A percentile compares a stretch with the other conserved stretches of the same genome.
Evolutionary conservation across 2,329 filamentous ascomycete genomes (phyloP).

Genomic region (Cylindrodendrum hubeiense): DNA sequence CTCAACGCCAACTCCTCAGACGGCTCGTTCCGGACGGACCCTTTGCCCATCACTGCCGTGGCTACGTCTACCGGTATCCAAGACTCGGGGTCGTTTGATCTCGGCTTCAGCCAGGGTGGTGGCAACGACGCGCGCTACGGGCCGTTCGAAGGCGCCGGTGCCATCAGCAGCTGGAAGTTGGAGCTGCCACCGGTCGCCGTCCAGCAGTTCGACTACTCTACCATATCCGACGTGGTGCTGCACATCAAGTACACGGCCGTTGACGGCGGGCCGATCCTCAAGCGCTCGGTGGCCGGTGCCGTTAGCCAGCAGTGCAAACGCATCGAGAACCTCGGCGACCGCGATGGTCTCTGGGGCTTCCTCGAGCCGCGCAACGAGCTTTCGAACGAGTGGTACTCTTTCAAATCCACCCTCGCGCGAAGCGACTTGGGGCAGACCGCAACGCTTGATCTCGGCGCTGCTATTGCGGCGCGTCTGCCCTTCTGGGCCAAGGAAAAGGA

Average conservation of each 20-base stretch:
- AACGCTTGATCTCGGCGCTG: too few relatives aligned
- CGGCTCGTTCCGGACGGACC: slow-evolving; percentile 1
- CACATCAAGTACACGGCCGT: slow-evolving; percentile 15
- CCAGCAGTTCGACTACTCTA: slow-evolving; percentile 14
- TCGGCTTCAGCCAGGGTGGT: not conserved
- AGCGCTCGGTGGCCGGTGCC: too few relatives aligned
- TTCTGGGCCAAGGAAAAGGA: too few relatives aligned
- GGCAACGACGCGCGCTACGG: slow-evolving; percentile 1
- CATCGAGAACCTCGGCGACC: too few relatives aligned
- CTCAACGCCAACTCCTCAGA: not conserved
- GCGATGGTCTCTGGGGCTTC: too few relatives aligned
- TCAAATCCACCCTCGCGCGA: too few relatives aligned
- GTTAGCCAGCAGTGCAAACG: too few relatives aligned
- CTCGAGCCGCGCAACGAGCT: too few relatives aligned
- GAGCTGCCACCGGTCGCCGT: not conserved
- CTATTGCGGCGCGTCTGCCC: too few relatives aligned
- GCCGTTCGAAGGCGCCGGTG: slow-evolving; percentile 22
- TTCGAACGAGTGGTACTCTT: too few relatives aligned
- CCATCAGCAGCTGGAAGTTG: slow-evolving; percentile 18
- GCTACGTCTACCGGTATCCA: not conserved
- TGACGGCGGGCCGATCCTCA: too few relatives aligned
- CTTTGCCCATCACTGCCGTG: not conserved
- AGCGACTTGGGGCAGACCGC: too few relatives aligned
- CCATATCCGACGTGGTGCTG: slow-evolving; percentile 19
- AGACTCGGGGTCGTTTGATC: slow-evolving; percentile 16